Conservation (phyloP, 192 early-diverging fungal genomes). For the Anaeromyces robustus region DNA sequence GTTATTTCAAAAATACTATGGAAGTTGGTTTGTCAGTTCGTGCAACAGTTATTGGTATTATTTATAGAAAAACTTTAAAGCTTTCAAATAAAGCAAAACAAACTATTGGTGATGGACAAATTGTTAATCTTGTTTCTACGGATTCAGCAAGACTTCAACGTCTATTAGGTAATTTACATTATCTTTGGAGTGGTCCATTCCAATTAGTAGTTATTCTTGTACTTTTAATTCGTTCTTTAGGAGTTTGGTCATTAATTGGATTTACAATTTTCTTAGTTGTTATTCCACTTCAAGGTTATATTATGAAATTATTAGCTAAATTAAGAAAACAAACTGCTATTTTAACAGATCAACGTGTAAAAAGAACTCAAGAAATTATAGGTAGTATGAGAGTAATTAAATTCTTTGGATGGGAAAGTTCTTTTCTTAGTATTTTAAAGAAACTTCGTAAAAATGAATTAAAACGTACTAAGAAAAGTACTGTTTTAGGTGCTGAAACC, state of each 20-base stretch:
- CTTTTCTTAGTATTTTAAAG: conserved; percentile 5
- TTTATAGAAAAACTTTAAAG: conserved; percentile 40
- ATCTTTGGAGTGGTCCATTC: conserved; percentile 1
- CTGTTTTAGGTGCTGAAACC: neutral
- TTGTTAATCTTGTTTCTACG: conserved; percentile 3
- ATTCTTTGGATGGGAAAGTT: conserved; percentile 51
- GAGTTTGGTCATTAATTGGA: conserved; percentile 16
- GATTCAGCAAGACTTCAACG: neutral
- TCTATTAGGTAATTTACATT: neutral
- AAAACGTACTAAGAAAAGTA: neutral
- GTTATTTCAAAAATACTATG: conserved; percentile 24
- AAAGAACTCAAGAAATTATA: conserved; percentile 49
- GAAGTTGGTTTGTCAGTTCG: conserved; percentile 20
- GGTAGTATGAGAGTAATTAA: conserved; percentile 61
- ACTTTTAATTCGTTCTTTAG: neutral
- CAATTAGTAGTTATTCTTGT: neutral
- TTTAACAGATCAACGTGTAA: conserved; percentile 59
- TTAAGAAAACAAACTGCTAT: conserved; percentile 26
- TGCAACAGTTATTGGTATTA: conserved; percentile 26
- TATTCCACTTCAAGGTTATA: conserved; percentile 16
- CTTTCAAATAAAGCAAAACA: conserved; percentile 30
- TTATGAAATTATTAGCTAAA: conserved; percentile 15
- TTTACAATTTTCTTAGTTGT: conserved; percentile 23
- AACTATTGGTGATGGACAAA: conserved; percentile 15
- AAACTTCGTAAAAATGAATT: conserved; percentile 8